Conservation (phyloP, 2,329 filamentous ascomycete species). For the Coniella lustricola region DNA sequence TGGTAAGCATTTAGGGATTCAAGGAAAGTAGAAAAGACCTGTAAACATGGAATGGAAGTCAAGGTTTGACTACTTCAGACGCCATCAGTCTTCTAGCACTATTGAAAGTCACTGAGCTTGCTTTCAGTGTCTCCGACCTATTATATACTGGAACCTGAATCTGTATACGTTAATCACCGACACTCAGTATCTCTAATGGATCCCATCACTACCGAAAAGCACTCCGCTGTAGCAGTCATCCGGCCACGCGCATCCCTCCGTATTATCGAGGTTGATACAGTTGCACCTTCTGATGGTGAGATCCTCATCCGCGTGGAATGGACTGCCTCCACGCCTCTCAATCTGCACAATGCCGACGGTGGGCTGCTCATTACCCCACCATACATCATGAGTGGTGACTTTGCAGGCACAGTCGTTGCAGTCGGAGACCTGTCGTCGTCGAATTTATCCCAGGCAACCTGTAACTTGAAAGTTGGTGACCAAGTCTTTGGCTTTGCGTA, state of each 20-base stretch:
- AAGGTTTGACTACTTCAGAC: no score
- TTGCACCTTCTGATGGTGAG: constrained; percentile 35
- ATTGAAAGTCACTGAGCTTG: no score
- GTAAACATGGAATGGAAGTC: no score
- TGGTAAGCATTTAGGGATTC: no score
- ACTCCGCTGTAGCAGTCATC: constrained; percentile 22
- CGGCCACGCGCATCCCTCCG: constrained; percentile 20
- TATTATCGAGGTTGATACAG: constrained; percentile 21
- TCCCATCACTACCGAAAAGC: constrained; percentile 19
- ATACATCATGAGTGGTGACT: constrained; percentile 42
- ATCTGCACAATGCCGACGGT: constrained; percentile 55
- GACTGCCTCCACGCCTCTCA: constrained; percentile 54
- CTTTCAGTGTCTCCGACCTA: not conserved
- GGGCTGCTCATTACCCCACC: constrained; percentile 47
- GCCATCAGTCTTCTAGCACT: no score
- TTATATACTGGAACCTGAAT: not conserved
- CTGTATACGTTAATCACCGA: not conserved
- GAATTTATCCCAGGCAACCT: constrained; percentile 13
- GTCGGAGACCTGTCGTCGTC: constrained; percentile 31
- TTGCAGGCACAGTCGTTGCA: constrained; percentile 46
- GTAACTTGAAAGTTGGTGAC: constrained; percentile 44
- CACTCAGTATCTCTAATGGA: constrained; percentile 6
- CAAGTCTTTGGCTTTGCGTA: constrained; percentile 49
- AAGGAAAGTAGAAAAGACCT: no score
- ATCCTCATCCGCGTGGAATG: constrained; percentile 48